phyloP scores from a whole-genome alignment of 225 moss, liverwort and hornwort genomes.

The Pseudoscleropodium purum region DNA sequence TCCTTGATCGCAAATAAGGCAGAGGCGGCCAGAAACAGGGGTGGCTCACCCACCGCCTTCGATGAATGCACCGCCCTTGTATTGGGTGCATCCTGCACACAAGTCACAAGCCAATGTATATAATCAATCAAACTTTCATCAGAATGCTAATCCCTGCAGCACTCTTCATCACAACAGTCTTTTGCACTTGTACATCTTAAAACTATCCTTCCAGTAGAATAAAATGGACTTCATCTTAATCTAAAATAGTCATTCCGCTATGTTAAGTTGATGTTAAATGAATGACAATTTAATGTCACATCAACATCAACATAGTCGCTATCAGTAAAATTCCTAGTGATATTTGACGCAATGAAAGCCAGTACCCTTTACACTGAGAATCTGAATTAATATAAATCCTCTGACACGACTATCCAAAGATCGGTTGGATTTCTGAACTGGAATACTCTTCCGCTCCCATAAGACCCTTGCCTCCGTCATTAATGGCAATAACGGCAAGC shows the following conservation, averaged over 20 bases:
- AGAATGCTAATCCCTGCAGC: neutral
- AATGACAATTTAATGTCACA: neutral
- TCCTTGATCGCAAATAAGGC: conserved; percentile 86
- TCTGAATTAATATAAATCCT: neutral
- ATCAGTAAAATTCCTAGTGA: neutral
- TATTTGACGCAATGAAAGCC: neutral
- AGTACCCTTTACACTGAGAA: neutral
- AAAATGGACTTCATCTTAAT: neutral
- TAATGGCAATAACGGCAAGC: neutral
- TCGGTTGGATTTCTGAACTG: neutral
- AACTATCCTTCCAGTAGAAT: neutral
- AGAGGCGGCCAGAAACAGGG: conserved; percentile 77
- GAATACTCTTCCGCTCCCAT: neutral
- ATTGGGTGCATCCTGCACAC: conserved; percentile 76
- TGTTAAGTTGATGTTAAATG: neutral
- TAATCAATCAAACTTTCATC: neutral
- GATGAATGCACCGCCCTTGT: conserved; percentile 81
- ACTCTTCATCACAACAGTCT: neutral
- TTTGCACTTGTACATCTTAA: neutral
- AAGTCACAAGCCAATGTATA: neutral
- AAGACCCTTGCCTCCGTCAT: neutral
- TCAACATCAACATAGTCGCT: neutral
- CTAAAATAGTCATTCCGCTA: neutral
- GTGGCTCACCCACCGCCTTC: conserved; percentile 92
- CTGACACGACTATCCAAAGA: neutral